phyloP scores from a whole-genome alignment of 1,284 basidiomycete species.

The Naganishia liquefaciens region DNA sequence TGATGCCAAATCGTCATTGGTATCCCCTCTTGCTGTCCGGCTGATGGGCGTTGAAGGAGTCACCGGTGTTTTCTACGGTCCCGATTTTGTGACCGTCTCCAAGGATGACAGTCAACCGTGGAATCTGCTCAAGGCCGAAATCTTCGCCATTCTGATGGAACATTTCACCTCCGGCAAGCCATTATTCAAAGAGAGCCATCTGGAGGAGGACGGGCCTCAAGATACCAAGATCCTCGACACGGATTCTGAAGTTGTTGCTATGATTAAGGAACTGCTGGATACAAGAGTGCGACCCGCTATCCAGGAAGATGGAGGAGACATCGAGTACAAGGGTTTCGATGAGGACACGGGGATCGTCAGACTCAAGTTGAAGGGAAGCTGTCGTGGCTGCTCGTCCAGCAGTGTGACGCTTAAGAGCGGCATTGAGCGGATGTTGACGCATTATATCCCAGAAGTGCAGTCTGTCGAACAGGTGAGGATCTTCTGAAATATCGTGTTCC shows the following conservation, averaged over 20 bases:
- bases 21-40: constrained; percentile 86
- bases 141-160: constrained; percentile 97
- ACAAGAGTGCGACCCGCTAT: constrained; percentile 94
- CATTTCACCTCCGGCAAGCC: constrained; percentile 86
- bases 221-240: constrained; percentile 95
- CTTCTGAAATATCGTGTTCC: background rate
- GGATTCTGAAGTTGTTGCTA: constrained; percentile 95
- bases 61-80: constrained; percentile 86
- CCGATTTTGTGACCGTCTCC: constrained; percentile 95
- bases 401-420: constrained; percentile 93
- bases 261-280: constrained; percentile 97
- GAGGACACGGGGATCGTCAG: constrained; percentile 61
- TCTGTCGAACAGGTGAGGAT: constrained; percentile 84
- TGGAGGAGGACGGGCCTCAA: constrained; percentile 77
- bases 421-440: constrained; percentile 98
- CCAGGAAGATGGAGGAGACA: constrained; percentile 65
- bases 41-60: constrained; percentile 93
- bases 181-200: constrained; percentile 71
- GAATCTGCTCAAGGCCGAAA: constrained; percentile 94
- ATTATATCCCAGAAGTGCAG: constrained; percentile 97
- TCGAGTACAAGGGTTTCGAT: constrained; percentile 59
- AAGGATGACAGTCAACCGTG: constrained; percentile 82
- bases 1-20: constrained; percentile 76
- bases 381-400: constrained; percentile 88
- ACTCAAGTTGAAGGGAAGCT: constrained; percentile 93